Evolutionary conservation across 306 rosid species (phyloP).

Genomic region (Glycine soja): DNA sequence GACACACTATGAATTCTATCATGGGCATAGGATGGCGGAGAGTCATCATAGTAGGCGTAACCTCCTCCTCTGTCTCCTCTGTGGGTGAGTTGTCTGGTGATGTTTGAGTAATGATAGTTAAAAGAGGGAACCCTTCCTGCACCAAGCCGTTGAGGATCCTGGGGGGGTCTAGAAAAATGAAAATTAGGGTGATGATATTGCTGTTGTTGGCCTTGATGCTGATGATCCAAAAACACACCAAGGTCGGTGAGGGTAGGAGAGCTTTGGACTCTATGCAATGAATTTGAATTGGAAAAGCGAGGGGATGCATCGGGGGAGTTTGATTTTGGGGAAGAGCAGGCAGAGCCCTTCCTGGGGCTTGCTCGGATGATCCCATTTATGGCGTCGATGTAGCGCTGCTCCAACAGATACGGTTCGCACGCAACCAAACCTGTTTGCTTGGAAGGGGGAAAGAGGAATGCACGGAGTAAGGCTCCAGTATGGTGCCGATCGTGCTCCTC

Average conservation of each 20-base stretch:
- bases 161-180: slow-evolving; percentile 8
- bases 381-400: slow-evolving; percentile 84
- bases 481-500: slow-evolving; percentile 68
- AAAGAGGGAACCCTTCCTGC: neutral
- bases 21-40: slow-evolving; percentile 1
- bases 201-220: too few relatives aligned
- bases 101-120: slow-evolving; percentile 40
- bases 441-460: slow-evolving; percentile 68
- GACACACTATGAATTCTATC: slow-evolving; percentile 53
- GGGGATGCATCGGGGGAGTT: slow-evolving; percentile 60
- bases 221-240: slow-evolving; percentile 5
- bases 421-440: slow-evolving; percentile 48
- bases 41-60: slow-evolving; percentile 50
- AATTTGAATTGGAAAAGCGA: neutral
- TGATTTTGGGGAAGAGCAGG: slow-evolving; percentile 76
- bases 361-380: slow-evolving; percentile 66
- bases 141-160: slow-evolving; percentile 38
- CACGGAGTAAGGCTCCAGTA: slow-evolving; percentile 54
- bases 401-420: slow-evolving; percentile 51
- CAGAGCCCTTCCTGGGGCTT: slow-evolving; percentile 49
- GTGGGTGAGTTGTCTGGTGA: slow-evolving; percentile 42
- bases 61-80: neutral
- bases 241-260: slow-evolving; percentile 66
- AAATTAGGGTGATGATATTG: slow-evolving; percentile 16
- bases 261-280: slow-evolving; percentile 67